phyloP scores from a whole-genome alignment of 331 rosid genomes.

The Pyracantha coccinea region DNA sequence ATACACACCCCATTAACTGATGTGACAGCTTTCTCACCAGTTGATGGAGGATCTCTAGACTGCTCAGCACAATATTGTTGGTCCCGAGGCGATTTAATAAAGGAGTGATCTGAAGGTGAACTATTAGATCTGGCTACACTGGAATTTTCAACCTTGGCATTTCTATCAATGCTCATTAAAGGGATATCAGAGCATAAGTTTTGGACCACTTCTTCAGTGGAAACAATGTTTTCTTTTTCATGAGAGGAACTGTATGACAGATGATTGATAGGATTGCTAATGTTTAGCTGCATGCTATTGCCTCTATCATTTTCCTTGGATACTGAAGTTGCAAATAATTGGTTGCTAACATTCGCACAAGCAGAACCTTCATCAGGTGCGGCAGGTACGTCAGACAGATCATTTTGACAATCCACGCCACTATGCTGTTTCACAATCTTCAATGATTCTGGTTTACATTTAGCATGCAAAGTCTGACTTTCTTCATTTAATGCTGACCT shows the following conservation, averaged over 20 bases:
- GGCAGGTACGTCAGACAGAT: conserved; percentile 28
- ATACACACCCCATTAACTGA: conserved; percentile 20
- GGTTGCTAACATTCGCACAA: conserved; percentile 28
- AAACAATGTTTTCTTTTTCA: conserved; percentile 24
- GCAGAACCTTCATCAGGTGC: conserved; percentile 29
- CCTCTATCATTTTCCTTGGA: conserved; percentile 32
- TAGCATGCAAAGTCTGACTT: conserved; percentile 20
- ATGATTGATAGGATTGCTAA: conserved; percentile 21
- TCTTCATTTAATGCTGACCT: conserved; percentile 33
- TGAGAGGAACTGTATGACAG: conserved; percentile 33
- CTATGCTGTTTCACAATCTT: conserved; percentile 42
- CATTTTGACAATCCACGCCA: conserved; percentile 26
- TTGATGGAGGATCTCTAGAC: conserved; percentile 26
- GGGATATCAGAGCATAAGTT: conserved; percentile 43
- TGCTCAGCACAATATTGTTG: conserved; percentile 32
- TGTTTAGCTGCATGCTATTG: conserved; percentile 15
- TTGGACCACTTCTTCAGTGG: conserved; percentile 34
- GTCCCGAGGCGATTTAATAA: conserved; percentile 27
- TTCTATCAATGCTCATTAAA: conserved; percentile 32
- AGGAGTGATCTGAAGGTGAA: conserved; percentile 27
- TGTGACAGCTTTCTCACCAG: conserved; percentile 22
- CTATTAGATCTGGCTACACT: conserved; percentile 25
- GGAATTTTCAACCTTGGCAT: conserved; percentile 24
- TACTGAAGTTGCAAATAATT: conserved; percentile 29
- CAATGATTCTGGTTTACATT: conserved; percentile 30